Conservation (phyloP, 2,329 filamentous ascomycete species). For the Emergomyces pasteurianus region DNA sequence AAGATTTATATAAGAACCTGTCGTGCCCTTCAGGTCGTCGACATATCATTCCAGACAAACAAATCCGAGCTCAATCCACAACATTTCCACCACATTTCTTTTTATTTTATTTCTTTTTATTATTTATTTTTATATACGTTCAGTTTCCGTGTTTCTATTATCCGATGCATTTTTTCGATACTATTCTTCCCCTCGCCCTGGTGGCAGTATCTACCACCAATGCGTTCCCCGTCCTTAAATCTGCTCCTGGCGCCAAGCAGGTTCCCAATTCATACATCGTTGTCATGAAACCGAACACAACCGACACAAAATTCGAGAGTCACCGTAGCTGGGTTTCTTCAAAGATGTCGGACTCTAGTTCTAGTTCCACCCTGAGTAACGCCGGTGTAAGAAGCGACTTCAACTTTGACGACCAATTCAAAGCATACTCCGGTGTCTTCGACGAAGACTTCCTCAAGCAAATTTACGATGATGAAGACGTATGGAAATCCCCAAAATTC, state of each 20-base stretch:
- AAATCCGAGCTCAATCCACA: neutral
- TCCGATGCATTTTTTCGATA: slow-evolving; percentile 8
- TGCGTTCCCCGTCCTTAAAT: slow-evolving; percentile 3
- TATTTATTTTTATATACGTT: neutral
- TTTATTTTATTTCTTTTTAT: too few species aligned
- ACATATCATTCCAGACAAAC: neutral
- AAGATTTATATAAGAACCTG: neutral
- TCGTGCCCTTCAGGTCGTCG: neutral
- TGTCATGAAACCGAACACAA: neutral
- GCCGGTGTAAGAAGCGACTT: neutral
- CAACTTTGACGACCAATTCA: neutral
- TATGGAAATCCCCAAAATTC: slow-evolving; percentile 2
- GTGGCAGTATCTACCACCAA: slow-evolving; percentile 6
- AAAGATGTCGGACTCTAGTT: neutral
- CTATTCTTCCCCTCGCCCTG: slow-evolving; percentile 7
- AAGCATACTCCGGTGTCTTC: slow-evolving; percentile 3
- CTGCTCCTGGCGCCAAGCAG: neutral
- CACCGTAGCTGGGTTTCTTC: slow-evolving; percentile 1
- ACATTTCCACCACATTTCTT: neutral
- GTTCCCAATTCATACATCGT: slow-evolving; percentile 3
- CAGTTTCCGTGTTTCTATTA: neutral
- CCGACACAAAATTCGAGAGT: neutral
- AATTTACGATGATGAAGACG: slow-evolving; percentile 1
- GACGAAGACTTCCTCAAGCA: neutral
- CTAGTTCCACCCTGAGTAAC: neutral